Base-by-base conservation (phyloP, 1,284 basidiomycete genomes). In the Ganoderma multipileum region DNA sequence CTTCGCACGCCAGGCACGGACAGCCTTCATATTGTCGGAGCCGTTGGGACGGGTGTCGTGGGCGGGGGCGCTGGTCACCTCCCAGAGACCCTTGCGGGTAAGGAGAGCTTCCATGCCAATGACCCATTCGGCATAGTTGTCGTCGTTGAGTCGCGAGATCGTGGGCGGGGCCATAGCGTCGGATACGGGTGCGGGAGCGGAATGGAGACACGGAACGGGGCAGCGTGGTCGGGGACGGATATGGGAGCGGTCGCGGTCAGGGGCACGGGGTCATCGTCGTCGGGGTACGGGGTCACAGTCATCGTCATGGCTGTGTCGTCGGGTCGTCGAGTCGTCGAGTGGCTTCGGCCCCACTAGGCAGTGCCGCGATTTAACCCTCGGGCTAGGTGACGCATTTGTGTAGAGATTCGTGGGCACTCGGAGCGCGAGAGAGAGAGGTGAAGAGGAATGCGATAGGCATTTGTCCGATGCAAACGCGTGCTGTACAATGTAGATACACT, bases 61-160 rank as follows among this genome's bases (percentile, higher is more conserved):
- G 28, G 30, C 36, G 36, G 50, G 36, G 14, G 58, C 62, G 30
- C 14, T 18, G 14, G 65, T 64, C 33, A 71, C 61, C 7, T 70
- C 69, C 63, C 62, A 78, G 5, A 81, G 68, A 23, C 72, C 70
- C 61, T 74, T 74, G 26, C 72, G 58, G 30, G 75, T 69, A 16
- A 82, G 75, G 30, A 75, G 38, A 23, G 80, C 80, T 59, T 80
- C 75, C 75, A 80, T 81, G 18, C 66, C 65, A 39, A 81, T 64
- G 12, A 67, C 63, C 80, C 80, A 82, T 44, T 78, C 72, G 9
- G 70, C 64, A 63, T 80, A 82, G 73, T 81, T 80, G n/a, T n/a
- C 9, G 20, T 47, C 44, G 20, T 23, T 23, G 44, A 47, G 44
- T 8, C 20, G 44, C 7, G 44, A 20, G 3, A 47, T 47, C 1